Base-by-base conservation (phyloP, 139 green algal species). In the Bryopsis sp. region DNA sequence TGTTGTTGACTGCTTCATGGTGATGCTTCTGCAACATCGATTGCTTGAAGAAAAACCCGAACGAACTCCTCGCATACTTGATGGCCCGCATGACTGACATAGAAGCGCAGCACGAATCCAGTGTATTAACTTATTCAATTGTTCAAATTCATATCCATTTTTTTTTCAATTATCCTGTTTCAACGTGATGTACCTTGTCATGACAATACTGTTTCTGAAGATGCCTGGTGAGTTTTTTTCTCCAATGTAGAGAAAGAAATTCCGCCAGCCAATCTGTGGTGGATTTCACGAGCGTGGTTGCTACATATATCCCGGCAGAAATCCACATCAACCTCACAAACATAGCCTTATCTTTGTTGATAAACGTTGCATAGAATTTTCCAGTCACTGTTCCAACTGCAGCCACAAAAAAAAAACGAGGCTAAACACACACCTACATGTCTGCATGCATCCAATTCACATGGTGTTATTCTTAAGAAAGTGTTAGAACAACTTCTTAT, bases 341-440 rank as follows among this genome's bases (percentile, higher is more conserved):
- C 3, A 5, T 36, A 31, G 6, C 8, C 3, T 7, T 35, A 34
- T 69, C 38, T 24, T 5, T 15, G 28, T 50, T 19, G n/a, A 69
- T 22, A 35, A 69, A 69, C 37, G 54, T 37, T 31, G 38, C 39
- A 54, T 69, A 69, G 37, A 69, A 69, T 32, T 69, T 69, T 34
- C 62, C 62, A 24, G 62, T 54, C 22, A 69, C 15, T 36, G 37
- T 33, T 33, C 36, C 62, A 19, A 54, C 62, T 69, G 37, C 8
- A 69, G 5, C 6, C 62, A 69, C 48, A 69, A 37, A 6, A 57
- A 50, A 29, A 47, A 5, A 67, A 47, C 15, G 19, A 26, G 43
- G 19, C 11, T 11, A 11, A 19, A 26, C 43, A 54, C 15, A 54
- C 15, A 11, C 11, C 19, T 19, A 54, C 11, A 26, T 54, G 15